Evolutionary conservation across 192 early-diverging fungal genomes (phyloP).

Genomic region (Rhizophlyctis rosea): DNA sequence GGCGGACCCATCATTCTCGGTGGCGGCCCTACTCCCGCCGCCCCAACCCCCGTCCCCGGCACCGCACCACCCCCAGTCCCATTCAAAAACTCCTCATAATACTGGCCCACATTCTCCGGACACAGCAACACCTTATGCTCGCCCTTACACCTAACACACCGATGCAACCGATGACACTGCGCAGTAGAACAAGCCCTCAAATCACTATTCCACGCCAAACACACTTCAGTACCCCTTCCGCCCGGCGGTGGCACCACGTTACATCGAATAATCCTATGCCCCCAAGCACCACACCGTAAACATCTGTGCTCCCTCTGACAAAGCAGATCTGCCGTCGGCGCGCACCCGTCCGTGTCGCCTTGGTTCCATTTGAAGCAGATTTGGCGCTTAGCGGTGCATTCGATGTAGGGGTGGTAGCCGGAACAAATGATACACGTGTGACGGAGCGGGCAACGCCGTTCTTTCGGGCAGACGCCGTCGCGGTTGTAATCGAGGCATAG

Average conservation of each 20-base stretch:
- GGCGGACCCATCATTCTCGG: no score
- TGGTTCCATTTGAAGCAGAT: conserved; percentile 1
- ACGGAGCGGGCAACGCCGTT: neutral
- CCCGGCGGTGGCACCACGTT: neutral
- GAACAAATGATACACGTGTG: neutral
- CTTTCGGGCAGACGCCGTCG: neutral
- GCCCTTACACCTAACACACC: neutral
- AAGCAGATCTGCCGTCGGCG: no score
- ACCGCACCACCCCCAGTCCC: no score
- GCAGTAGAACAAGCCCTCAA: neutral
- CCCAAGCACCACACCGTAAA: neutral
- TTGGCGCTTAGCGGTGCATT: neutral
- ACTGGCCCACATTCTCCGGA: neutral
- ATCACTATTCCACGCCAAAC: neutral
- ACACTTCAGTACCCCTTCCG: neutral
- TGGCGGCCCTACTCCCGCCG: no score
- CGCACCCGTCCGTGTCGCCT: neutral
- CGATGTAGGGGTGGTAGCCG: neutral
- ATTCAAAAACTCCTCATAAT: neutral
- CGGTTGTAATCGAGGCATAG: neutral
- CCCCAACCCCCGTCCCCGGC: no score
- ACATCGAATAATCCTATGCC: neutral
- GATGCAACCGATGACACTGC: neutral
- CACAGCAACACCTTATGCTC: neutral
- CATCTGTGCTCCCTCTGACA: neutral